Evolutionary conservation across 345 rosid species (phyloP).

Genomic region (Dipteronia sinensis): DNA sequence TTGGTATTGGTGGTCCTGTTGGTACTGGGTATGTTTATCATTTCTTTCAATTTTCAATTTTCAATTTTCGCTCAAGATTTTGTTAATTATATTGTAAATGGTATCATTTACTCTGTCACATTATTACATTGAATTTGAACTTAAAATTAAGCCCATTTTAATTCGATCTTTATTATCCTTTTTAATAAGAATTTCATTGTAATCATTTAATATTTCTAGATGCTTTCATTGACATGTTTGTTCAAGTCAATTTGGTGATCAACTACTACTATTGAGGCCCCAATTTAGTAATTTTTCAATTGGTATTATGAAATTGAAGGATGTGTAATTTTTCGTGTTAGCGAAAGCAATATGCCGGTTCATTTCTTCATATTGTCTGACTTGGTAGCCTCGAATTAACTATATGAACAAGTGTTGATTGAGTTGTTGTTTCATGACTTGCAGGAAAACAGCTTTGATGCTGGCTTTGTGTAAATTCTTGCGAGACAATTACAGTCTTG

Average conservation of each 20-base stretch:
- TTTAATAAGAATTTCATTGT: neutral
- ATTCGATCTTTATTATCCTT: neutral
- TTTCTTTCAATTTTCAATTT: slow-evolving; percentile 12
- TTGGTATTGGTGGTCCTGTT: slow-evolving; percentile 97
- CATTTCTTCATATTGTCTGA: neutral
- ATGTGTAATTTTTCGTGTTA: neutral
- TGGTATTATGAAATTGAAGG: neutral
- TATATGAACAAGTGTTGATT: slow-evolving; percentile 7
- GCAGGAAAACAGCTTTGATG: slow-evolving; percentile 95
- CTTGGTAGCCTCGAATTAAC: neutral
- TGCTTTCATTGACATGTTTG: neutral
- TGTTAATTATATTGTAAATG: neutral
- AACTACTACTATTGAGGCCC: no score
- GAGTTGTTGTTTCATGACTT: slow-evolving; percentile 8
- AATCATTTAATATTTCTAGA: neutral
- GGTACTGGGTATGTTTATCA: slow-evolving; percentile 78
- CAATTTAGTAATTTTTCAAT: neutral
- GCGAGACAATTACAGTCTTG: slow-evolving; percentile 93
- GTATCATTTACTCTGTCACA: neutral
- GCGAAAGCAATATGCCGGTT: no score
- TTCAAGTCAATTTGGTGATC: neutral
- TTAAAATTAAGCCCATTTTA: neutral
- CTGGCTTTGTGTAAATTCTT: slow-evolving; percentile 72
- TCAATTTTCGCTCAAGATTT: neutral
- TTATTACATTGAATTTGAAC: neutral